phyloP scores from a whole-genome alignment of 2,329 filamentous ascomycete species.

The Stachybotrys chlorohalonatus region DNA sequence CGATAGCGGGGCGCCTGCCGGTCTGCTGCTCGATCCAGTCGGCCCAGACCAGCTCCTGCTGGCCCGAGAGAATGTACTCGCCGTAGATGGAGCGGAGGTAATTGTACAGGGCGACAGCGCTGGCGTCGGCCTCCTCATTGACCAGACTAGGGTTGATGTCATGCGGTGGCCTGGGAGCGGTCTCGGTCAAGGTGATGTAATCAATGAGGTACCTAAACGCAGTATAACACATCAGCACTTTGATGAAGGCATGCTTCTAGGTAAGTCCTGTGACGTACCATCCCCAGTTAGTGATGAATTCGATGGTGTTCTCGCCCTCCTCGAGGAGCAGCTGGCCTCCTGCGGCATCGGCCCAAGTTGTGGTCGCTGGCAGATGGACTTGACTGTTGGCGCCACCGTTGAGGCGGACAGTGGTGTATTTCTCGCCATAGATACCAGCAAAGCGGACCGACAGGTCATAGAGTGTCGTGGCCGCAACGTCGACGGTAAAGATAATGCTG shows the following conservation, averaged over 20 bases:
- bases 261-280: conserved; percentile 20
- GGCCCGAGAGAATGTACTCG: conserved; percentile 36
- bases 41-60: conserved; percentile 33
- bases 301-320: conserved; percentile 32
- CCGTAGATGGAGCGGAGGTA: conserved; percentile 35
- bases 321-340: conserved; percentile 35
- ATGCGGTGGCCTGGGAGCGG: conserved; percentile 25
- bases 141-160: conserved; percentile 27
- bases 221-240: background rate
- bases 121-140: conserved; percentile 24
- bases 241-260: background rate
- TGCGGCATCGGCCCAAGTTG: conserved; percentile 25
- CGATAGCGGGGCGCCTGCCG: conserved; percentile 36
- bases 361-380: conserved; percentile 28
- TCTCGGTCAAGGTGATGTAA: conserved; percentile 27
- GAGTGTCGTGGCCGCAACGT: conserved; percentile 21
- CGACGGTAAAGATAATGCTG: conserved; percentile 32
- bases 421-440: conserved; percentile 35
- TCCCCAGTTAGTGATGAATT: conserved; percentile 38
- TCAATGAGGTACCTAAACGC: conserved; percentile 31
- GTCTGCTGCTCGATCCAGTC: conserved; percentile 33
- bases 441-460: conserved; percentile 35
- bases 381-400: conserved; percentile 32
- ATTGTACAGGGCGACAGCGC: conserved; percentile 27
- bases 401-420: conserved; percentile 31